A percentile compares a stretch with the other conserved stretches of the same genome.
phyloP scores from a whole-genome alignment of 1,139 yeast genomes.

The Zygosaccharomyces pseudobailii region DNA sequence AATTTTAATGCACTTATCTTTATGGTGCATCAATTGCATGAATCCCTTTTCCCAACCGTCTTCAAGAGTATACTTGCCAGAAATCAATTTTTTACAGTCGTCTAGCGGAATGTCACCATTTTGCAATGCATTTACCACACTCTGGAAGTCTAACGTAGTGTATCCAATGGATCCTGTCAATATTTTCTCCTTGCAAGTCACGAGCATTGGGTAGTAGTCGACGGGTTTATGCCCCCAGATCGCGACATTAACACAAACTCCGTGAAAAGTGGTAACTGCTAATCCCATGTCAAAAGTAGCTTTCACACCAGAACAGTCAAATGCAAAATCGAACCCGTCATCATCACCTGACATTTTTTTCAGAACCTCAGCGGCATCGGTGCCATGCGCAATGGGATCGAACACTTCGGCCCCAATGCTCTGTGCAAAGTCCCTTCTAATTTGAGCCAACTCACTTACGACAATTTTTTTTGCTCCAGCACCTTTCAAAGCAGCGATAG shows the following conservation, averaged over 20 bases:
- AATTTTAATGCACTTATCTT: slow-evolving; percentile 45
- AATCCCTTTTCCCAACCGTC: slow-evolving; percentile 45
- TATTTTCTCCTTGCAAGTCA: slow-evolving; percentile 42
- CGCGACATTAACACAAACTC: slow-evolving; percentile 49
- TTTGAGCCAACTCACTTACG: slow-evolving; percentile 50
- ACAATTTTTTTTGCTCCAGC: slow-evolving; percentile 40
- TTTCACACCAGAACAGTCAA: slow-evolving; percentile 49
- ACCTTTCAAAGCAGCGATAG: slow-evolving; percentile 44
- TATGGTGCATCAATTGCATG: slow-evolving; percentile 40
- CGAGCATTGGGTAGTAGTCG: slow-evolving; percentile 43
- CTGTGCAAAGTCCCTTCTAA: slow-evolving; percentile 42
- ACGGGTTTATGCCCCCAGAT: slow-evolving; percentile 45
- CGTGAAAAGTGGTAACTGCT: slow-evolving; percentile 40
- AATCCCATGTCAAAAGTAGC: slow-evolving; percentile 43
- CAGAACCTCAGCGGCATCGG: slow-evolving; percentile 34
- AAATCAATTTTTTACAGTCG: slow-evolving; percentile 40
- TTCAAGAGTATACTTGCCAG: slow-evolving; percentile 40
- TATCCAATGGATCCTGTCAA: slow-evolving; percentile 49
- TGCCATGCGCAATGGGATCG: slow-evolving; percentile 44
- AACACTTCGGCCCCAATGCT: slow-evolving; percentile 43
- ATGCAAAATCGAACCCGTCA: slow-evolving; percentile 43
- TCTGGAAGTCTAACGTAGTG: slow-evolving; percentile 43
- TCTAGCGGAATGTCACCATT: slow-evolving; percentile 39
- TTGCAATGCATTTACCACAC: slow-evolving; percentile 44
- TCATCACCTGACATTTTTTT: slow-evolving; percentile 36